Evolutionary conservation across 1,139 yeast species (phyloP), one percentile per base, ranked within the genome.

Genomic region (Hanseniaspora uvarum): DNA sequence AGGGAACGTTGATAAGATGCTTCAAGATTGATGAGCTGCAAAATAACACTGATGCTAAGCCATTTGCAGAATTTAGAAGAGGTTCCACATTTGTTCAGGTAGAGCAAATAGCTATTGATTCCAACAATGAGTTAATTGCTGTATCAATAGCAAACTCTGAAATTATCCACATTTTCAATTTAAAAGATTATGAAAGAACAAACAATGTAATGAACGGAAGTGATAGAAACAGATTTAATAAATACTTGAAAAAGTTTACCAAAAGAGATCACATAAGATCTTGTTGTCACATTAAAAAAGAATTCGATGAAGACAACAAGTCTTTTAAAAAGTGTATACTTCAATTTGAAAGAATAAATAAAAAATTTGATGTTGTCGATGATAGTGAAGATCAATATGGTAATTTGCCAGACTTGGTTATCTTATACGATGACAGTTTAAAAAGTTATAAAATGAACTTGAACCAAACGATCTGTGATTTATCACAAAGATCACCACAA

Each of bases 1-100:
- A 81, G 59, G 94, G 94, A 0, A 84, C 94, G 0, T 81, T 84
- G 4, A 72, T 84, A 0, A 68, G 92, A 46, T 80, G 83, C 0
- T 73, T 75, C 57, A 65, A 69, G 38, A 67, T 74, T 0, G 40
- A 64, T 61, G 55, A 73, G 67, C 26, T 64, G 58, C 30, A 77
- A 1, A 18, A 31, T 16, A 50, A 50, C 19, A 30, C 18, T 2
- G 28, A 24, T 21, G 53, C 45, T 4, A 71, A 72, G 28, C 46
- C 54, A 4, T 54, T 49, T 50, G 52, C 50, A 6, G 84, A 81
- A 61, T 78, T 82, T 58, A 72, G 92, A 59, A 71, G 94, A 54
- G 94, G 94, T 0, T 80, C 83, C 53, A 77, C 83, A 58, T 70
- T 76, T 10, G 79, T 85, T 1, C 65, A 65, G n/a, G 73, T 84